Percentiles rank a stretch among this genome's conserved stretches.
Conservation (phyloP, 208 protist genomes). For the Naegleria gruberi region DNA sequence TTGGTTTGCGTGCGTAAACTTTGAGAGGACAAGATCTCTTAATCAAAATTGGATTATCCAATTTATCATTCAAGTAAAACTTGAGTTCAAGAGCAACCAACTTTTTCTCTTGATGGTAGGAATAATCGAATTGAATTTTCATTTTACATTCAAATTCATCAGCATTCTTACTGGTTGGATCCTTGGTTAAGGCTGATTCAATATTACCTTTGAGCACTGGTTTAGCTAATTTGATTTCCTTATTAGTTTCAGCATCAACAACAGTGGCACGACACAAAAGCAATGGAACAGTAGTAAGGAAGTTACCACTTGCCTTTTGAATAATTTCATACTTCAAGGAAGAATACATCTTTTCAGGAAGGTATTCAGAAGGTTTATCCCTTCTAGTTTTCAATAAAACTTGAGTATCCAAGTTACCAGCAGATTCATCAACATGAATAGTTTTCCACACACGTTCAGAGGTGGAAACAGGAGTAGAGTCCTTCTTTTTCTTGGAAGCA, state of each 20-base stretch:
- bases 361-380: background rate
- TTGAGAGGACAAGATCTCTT: background rate
- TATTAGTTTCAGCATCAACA: background rate
- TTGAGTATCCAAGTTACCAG: background rate
- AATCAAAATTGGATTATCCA: background rate
- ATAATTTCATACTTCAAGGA: slow-evolving; percentile 3
- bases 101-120: slow-evolving; percentile 16
- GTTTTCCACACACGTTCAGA: background rate
- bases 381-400: slow-evolving; percentile 2
- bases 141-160: background rate
- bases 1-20: slow-evolving; percentile 6
- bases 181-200: background rate
- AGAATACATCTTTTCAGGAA: slow-evolving; percentile 1
- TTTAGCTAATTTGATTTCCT: background rate
- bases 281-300: background rate
- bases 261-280: background rate
- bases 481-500: background rate
- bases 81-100: background rate
- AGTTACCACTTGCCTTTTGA: background rate
- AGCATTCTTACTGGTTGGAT: background rate
- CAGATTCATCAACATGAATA: background rate
- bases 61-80: background rate
- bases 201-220: background rate
- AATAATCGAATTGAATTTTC: background rate
- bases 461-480: background rate